Evolutionary conservation across 768 basidiomycete species (phyloP).

Genomic region (Boletus fagicola): DNA sequence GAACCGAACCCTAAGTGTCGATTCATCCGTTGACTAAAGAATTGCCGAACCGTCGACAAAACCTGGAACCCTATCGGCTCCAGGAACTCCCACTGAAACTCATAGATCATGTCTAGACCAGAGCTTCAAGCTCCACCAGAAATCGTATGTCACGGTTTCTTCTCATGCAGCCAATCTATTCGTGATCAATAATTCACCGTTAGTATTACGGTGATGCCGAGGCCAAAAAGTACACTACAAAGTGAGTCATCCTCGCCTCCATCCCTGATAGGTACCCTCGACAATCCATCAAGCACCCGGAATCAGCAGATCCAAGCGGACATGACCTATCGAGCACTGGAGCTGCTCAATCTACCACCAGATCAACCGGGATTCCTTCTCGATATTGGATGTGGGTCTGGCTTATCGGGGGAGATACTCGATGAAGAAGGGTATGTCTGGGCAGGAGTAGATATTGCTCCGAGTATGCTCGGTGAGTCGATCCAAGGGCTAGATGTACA

Average conservation of each 20-base stretch:
- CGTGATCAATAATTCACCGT: constrained; percentile 1
- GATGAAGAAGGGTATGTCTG: constrained; percentile 93
- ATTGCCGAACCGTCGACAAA: no score
- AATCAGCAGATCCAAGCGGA: constrained; percentile 96
- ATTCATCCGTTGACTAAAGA: no score
- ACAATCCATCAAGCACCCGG: constrained; percentile 62
- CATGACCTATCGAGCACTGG: constrained; percentile 95
- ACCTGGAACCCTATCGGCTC: no score
- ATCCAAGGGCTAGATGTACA: not conserved
- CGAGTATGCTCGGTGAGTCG: constrained; percentile 89
- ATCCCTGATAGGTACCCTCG: not conserved
- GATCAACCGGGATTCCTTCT: constrained; percentile 82
- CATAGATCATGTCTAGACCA: constrained; percentile 69
- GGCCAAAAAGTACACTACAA: constrained; percentile 95
- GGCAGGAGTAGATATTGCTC: constrained; percentile 92
- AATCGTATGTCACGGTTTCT: constrained; percentile 54
- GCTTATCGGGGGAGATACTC: constrained; percentile 92
- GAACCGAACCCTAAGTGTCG: no score
- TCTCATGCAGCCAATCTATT: no score
- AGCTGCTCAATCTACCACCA: constrained; percentile 79
- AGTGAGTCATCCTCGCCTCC: constrained; percentile 48
- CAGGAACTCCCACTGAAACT: not conserved
- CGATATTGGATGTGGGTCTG: constrained; percentile 98
- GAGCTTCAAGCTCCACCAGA: constrained; percentile 88
- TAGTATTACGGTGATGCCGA: constrained; percentile 97